phyloP scores from a whole-genome alignment of 192 early-diverging fungal genomes.

The Coemansia sp. region DNA sequence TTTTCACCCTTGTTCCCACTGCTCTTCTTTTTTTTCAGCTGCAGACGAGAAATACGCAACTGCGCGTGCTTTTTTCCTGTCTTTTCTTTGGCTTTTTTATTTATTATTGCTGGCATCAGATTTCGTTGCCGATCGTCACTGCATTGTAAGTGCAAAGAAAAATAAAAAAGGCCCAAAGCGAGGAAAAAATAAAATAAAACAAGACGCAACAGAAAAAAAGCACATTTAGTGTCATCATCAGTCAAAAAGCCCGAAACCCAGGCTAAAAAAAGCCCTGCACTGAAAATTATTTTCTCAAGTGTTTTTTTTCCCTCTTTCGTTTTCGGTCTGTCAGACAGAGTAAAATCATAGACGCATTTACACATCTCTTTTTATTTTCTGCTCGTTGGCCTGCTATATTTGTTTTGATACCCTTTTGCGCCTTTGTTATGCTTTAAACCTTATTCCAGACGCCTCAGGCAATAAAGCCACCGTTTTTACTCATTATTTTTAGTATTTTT shows the following conservation, averaged over 20 bases:
- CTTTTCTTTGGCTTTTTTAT: background rate
- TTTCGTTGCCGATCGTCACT: background rate
- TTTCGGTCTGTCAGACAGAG: background rate
- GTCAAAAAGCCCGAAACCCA: no score
- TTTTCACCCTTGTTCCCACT: background rate
- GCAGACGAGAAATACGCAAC: background rate
- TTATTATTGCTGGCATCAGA: background rate
- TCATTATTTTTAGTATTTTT: background rate
- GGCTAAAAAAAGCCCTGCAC: no score
- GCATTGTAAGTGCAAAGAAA: constrained; percentile 9
- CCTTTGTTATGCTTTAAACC: background rate
- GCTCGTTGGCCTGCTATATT: background rate
- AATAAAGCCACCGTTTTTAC: background rate
- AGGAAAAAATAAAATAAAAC: background rate
- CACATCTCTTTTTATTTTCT: background rate
- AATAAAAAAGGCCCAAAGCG: background rate
- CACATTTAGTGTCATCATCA: no score
- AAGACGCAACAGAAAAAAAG: background rate
- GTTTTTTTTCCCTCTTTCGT: background rate
- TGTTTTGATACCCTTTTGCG: background rate
- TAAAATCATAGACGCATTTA: background rate
- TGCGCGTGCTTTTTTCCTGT: background rate
- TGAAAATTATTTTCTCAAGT: no score
- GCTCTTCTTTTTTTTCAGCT: background rate
- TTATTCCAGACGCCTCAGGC: constrained; percentile 3